Percentiles rank a stretch among this genome's conserved stretches.
Evolutionary conservation across 2,329 filamentous ascomycete species (phyloP).

Genomic region (Sporothrix sp.): DNA sequence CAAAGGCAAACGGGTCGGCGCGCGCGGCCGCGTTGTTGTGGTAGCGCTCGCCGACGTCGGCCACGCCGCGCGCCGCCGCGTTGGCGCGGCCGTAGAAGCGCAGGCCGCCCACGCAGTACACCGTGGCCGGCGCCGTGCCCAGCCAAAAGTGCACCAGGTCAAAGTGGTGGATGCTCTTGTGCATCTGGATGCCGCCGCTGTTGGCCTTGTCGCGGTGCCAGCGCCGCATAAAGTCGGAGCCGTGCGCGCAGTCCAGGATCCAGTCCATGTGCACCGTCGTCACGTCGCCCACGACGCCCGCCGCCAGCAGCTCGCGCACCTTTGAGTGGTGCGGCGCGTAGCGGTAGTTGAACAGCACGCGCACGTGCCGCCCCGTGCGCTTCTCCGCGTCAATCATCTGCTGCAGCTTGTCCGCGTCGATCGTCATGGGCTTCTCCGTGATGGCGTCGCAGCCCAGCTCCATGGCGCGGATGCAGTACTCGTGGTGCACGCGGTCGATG

Average conservation of each 20-base stretch:
- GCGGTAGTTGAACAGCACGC: slow-evolving; percentile 55
- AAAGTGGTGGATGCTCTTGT: slow-evolving; percentile 56
- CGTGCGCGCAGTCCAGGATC: slow-evolving; percentile 53
- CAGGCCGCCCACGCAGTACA: slow-evolving; percentile 49
- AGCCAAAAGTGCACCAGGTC: slow-evolving; percentile 57
- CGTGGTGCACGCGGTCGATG: slow-evolving; percentile 52
- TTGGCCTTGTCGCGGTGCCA: slow-evolving; percentile 55
- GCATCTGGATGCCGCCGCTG: slow-evolving; percentile 48
- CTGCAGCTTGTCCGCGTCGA: slow-evolving; percentile 44
- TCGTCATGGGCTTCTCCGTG: slow-evolving; percentile 58
- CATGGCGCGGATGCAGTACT: slow-evolving; percentile 49
- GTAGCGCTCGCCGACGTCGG: slow-evolving; percentile 40
- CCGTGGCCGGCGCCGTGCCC: slow-evolving; percentile 42
- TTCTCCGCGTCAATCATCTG: slow-evolving; percentile 46
- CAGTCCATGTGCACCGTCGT: slow-evolving; percentile 53
- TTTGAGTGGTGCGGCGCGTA: slow-evolving; percentile 57
- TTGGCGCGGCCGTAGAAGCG: slow-evolving; percentile 54
- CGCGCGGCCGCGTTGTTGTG: slow-evolving; percentile 41
- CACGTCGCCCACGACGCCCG: slow-evolving; percentile 46
- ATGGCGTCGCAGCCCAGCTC: slow-evolving; percentile 50
- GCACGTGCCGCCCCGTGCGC: slow-evolving; percentile 37
- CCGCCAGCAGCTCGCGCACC: slow-evolving; percentile 42
- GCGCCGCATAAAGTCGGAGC: slow-evolving; percentile 53
- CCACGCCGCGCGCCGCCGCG: slow-evolving; percentile 44
- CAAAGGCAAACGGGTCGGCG: slow-evolving; percentile 48